Evolutionary conservation across 257 asterid genomes (phyloP).

Genomic region (Osmanthus fragrans): DNA sequence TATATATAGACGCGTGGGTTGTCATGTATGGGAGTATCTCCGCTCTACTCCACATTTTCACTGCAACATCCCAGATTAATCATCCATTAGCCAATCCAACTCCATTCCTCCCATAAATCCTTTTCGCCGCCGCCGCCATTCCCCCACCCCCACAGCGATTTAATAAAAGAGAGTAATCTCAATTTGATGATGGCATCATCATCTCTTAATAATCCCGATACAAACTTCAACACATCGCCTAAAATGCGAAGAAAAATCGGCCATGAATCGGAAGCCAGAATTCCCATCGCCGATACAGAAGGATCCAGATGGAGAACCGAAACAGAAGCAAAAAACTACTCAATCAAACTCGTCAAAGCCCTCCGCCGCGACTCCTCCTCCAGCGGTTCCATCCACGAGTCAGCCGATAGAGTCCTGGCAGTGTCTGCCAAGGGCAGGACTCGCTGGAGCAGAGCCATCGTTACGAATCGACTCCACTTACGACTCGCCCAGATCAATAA

Average conservation of each 20-base stretch:
- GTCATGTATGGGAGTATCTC: neutral
- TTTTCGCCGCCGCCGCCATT: neutral
- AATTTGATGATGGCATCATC: conserved; percentile 33
- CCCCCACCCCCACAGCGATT: neutral
- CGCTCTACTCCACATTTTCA: no score
- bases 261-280: conserved; percentile 16
- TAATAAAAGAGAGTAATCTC: neutral
- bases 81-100: neutral
- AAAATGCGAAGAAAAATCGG: conserved; percentile 56
- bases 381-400: conserved; percentile 50
- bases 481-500: conserved; percentile 57
- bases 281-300: neutral
- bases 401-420: conserved; percentile 77
- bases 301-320: conserved; percentile 50
- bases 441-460: conserved; percentile 84
- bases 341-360: conserved; percentile 65
- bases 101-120: conserved; percentile 17
- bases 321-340: conserved; percentile 58
- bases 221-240: conserved; percentile 39
- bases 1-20: neutral
- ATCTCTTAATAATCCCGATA: conserved; percentile 35
- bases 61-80: neutral
- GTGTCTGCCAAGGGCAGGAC: conserved; percentile 61
- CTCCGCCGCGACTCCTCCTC: conserved; percentile 48
- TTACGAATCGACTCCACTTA: conserved; percentile 57